phyloP scores from a whole-genome alignment of 495 filamentous ascomycete species.

The Aspergillus coremiiformis region DNA sequence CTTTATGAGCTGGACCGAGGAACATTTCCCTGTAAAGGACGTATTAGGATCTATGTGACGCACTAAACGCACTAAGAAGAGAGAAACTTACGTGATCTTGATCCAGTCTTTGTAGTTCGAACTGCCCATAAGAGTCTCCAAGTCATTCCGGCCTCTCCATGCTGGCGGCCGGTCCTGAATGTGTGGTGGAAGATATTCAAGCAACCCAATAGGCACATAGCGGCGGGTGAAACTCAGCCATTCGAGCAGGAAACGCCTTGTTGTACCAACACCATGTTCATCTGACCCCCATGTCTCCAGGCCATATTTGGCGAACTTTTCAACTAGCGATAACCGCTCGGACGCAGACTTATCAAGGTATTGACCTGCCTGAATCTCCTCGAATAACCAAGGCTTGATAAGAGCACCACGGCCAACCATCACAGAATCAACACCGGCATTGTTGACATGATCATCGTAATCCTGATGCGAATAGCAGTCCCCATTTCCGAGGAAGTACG shows the following conservation, averaged over 20 bases:
- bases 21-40: slow-evolving; percentile 81
- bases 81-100: slow-evolving; percentile 76
- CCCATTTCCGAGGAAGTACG: slow-evolving; percentile 93
- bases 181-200: slow-evolving; percentile 78
- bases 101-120: slow-evolving; percentile 95
- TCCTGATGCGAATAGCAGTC: slow-evolving; percentile 91
- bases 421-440: slow-evolving; percentile 72
- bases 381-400: slow-evolving; percentile 96
- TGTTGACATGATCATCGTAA: slow-evolving; percentile 69
- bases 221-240: slow-evolving; percentile 88
- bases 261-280: slow-evolving; percentile 83
- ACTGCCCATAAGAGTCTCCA: slow-evolving; percentile 86
- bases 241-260: slow-evolving; percentile 84
- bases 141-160: slow-evolving; percentile 74
- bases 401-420: slow-evolving; percentile 90
- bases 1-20: slow-evolving; percentile 78
- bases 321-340: slow-evolving; percentile 77
- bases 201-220: slow-evolving; percentile 82
- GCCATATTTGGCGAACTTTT: slow-evolving; percentile 83
- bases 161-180: slow-evolving; percentile 82
- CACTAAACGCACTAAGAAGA: neutral
- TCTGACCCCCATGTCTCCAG: slow-evolving; percentile 92
- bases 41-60: slow-evolving; percentile 9
- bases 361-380: slow-evolving; percentile 85
- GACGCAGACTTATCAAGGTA: slow-evolving; percentile 89